phyloP scores from a whole-genome alignment of 2,329 filamentous ascomycete genomes.

The Aspergillus flavus region DNA sequence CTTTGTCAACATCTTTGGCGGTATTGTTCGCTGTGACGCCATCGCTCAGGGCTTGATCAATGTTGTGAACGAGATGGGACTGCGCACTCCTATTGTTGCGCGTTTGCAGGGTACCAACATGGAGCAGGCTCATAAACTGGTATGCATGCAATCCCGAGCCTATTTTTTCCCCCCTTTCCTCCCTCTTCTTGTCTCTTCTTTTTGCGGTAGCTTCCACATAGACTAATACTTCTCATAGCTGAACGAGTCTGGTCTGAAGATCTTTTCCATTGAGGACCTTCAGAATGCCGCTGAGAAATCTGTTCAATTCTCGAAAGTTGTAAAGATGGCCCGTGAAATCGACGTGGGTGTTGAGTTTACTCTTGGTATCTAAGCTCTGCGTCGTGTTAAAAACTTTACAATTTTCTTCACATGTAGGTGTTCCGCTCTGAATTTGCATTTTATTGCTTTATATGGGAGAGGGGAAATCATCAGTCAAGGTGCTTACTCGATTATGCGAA shows the following conservation, averaged over 20 bases:
- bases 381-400: slow-evolving; percentile 7
- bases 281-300: slow-evolving; percentile 97
- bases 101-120: slow-evolving; percentile 98
- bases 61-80: slow-evolving; percentile 91
- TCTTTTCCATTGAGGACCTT: slow-evolving; percentile 98
- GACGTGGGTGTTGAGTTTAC: slow-evolving; percentile 96
- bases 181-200: not conserved
- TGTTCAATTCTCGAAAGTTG: slow-evolving; percentile 98
- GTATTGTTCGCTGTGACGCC: slow-evolving; percentile 96
- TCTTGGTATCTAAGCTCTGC: slow-evolving; percentile 75
- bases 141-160: slow-evolving; percentile 38
- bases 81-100: slow-evolving; percentile 95
- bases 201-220: not conserved
- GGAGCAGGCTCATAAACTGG: slow-evolving; percentile 83
- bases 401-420: not conserved
- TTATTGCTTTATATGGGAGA: not conserved
- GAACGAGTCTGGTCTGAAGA: slow-evolving; percentile 98
- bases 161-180: not conserved
- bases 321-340: slow-evolving; percentile 97
- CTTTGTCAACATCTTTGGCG: slow-evolving; percentile 99
- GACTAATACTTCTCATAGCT: slow-evolving; percentile 54
- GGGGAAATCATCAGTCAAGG: not conserved
- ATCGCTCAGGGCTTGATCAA: slow-evolving; percentile 96
- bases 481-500: not conserved
- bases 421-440: slow-evolving; percentile 6